Evolutionary conservation across 495 filamentous ascomycete species (phyloP).

Genomic region (Lasiosphaeria hispida): DNA sequence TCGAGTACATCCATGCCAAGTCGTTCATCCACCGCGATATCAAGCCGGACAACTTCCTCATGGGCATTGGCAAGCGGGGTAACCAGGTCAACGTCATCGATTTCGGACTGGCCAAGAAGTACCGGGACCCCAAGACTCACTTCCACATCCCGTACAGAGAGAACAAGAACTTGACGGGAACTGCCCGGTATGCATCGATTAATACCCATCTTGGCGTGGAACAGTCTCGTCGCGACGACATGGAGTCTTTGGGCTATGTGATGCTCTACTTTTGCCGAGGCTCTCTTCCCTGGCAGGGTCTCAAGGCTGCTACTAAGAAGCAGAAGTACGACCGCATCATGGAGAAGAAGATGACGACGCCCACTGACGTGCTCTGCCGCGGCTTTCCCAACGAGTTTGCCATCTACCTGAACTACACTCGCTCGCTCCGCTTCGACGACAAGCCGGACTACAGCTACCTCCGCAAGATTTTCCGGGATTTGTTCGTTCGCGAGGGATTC

Average conservation of each 20-base stretch:
- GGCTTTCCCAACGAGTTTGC: slow-evolving; percentile 99
- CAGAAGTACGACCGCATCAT: slow-evolving; percentile 99
- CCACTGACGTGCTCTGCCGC: slow-evolving; percentile 97
- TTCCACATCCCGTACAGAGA: slow-evolving; percentile 99
- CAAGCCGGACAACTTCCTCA: slow-evolving; percentile 99
- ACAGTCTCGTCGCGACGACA: slow-evolving; percentile 98
- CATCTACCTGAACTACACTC: slow-evolving; percentile 99
- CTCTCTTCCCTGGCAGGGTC: slow-evolving; percentile 97
- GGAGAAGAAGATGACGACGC: slow-evolving; percentile 99
- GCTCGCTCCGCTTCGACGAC: slow-evolving; percentile 98
- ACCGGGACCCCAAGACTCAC: slow-evolving; percentile 99
- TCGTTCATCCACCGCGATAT: slow-evolving; percentile 99
- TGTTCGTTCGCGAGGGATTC: slow-evolving; percentile 98
- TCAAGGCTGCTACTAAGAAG: slow-evolving; percentile 99
- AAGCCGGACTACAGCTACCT: slow-evolving; percentile 99
- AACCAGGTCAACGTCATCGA: slow-evolving; percentile 99
- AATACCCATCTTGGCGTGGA: slow-evolving; percentile 99
- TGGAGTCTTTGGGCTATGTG: slow-evolving; percentile 99
- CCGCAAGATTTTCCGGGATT: slow-evolving; percentile 99
- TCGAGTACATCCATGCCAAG: slow-evolving; percentile 99
- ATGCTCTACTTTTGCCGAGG: slow-evolving; percentile 99
- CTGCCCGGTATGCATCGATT: slow-evolving; percentile 97
- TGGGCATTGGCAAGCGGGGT: slow-evolving; percentile 99
- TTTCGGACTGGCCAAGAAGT: slow-evolving; percentile 99
- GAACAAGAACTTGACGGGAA: slow-evolving; percentile 99